Conservation (phyloP, 2,329 filamentous ascomycete species). For the Grosmannia penicillata region DNA sequence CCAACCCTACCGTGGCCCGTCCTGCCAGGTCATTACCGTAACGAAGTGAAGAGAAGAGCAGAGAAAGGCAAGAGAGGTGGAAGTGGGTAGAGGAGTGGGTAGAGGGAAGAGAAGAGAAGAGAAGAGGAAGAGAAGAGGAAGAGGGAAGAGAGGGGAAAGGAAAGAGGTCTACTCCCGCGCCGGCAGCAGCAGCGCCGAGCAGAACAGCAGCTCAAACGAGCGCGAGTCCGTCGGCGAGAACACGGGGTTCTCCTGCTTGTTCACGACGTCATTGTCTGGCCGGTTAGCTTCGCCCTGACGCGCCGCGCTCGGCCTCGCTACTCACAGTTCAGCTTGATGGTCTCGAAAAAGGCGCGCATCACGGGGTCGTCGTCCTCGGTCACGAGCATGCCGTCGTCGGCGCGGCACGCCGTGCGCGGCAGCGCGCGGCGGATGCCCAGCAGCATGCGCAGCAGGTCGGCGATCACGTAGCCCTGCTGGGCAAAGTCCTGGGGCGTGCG, state of each 20-base stretch:
- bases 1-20: no score
- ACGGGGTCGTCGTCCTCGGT: slow-evolving; percentile 29
- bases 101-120: no score
- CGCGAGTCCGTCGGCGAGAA: slow-evolving; percentile 35
- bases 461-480: slow-evolving; percentile 42
- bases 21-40: no score
- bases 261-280: slow-evolving; percentile 23
- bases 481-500: slow-evolving; percentile 40
- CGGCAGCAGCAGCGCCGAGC: slow-evolving; percentile 25
- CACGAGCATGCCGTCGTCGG: slow-evolving; percentile 31
- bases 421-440: slow-evolving; percentile 44
- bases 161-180: slow-evolving; percentile 7
- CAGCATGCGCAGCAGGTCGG: slow-evolving; percentile 45
- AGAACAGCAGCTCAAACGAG: slow-evolving; percentile 30
- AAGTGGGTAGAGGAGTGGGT: no score
- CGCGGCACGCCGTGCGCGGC: slow-evolving; percentile 32
- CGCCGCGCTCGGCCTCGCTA: no score
- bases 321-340: slow-evolving; percentile 43
- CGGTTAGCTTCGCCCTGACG: no score
- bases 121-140: neutral
- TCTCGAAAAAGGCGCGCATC: slow-evolving; percentile 37
- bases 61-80: no score
- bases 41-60: no score
- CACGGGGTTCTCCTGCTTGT: slow-evolving; percentile 34
- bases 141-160: neutral